These are phyloP conservation scores for Blastobotrys peoriensis DNA, from an alignment of 805 yeast genomes.

Conservation along the genomic window DNA sequence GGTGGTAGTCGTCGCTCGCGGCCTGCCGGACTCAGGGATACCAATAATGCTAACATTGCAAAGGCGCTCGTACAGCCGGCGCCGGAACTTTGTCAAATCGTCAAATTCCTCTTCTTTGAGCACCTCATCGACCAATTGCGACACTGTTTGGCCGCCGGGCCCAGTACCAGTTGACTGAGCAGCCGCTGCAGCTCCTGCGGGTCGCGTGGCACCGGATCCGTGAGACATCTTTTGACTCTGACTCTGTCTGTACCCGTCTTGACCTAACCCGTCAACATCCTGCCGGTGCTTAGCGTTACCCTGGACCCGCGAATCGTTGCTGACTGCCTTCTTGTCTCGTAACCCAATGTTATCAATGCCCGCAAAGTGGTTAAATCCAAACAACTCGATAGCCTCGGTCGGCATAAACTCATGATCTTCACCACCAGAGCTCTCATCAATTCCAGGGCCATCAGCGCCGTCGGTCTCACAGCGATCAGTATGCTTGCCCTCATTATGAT, in stretches of 20 bases:
- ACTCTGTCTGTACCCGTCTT: conserved; percentile 46
- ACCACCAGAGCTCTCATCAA: neutral
- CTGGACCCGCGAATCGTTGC: conserved; percentile 76
- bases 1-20: neutral
- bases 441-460: neutral
- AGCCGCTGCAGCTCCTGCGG: neutral
- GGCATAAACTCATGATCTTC: neutral
- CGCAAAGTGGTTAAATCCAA: conserved; percentile 77
- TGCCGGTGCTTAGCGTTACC: conserved; percentile 55
- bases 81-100: conserved; percentile 29
- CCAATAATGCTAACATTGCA: neutral
- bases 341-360: conserved; percentile 84
- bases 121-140: conserved; percentile 48
- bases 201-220: no score
- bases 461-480: neutral
- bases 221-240: conserved; percentile 6
- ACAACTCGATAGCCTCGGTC: conserved; percentile 22
- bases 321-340: conserved; percentile 72
- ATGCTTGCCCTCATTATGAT: conserved; percentile 7
- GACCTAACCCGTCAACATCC: conserved; percentile 75
- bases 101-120: conserved; percentile 31
- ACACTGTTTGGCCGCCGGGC: conserved; percentile 28
- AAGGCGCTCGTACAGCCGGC: conserved; percentile 20
- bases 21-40: neutral
- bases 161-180: neutral